Conservation (phyloP, 139 green algal genomes). For the Picochlorum sp. region DNA sequence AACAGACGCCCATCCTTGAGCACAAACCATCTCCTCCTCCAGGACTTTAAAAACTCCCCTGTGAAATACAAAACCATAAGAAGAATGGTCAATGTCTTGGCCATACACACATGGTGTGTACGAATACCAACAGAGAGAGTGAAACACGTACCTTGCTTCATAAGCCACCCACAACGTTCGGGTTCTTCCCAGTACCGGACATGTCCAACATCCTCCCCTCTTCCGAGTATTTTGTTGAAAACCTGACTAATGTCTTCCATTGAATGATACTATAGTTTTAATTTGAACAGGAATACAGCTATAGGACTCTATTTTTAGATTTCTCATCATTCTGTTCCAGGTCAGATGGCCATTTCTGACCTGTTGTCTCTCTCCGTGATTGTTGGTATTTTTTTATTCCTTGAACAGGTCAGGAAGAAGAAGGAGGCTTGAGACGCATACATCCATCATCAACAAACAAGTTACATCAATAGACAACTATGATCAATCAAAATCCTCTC, state of each 20-base stretch:
- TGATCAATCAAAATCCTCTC: not conserved
- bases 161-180: constrained; percentile 81
- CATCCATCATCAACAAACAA: no score
- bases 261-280: not conserved
- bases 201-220: constrained; percentile 38
- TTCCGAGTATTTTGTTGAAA: constrained; percentile 34
- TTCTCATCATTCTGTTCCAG: not conserved
- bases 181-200: constrained; percentile 81
- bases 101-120: not conserved
- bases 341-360: not conserved
- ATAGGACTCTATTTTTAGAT: not conserved
- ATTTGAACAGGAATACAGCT: not conserved
- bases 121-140: constrained; percentile 14
- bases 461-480: no score
- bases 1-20: constrained; percentile 98
- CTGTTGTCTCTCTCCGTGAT: not conserved
- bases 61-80: not conserved
- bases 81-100: not conserved
- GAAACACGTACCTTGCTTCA: constrained; percentile 77
- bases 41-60: constrained; percentile 96
- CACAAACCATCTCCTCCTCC: constrained; percentile 93
- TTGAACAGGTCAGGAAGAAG: no score
- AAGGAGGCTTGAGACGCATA: no score
- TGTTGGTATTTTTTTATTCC: no score
- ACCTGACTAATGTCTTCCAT: constrained; percentile 22